Evolutionary conservation across 164 flowering plant species (phyloP), one percentile per base, ranked within the genome.

Genomic region (Piper betle): DNA sequence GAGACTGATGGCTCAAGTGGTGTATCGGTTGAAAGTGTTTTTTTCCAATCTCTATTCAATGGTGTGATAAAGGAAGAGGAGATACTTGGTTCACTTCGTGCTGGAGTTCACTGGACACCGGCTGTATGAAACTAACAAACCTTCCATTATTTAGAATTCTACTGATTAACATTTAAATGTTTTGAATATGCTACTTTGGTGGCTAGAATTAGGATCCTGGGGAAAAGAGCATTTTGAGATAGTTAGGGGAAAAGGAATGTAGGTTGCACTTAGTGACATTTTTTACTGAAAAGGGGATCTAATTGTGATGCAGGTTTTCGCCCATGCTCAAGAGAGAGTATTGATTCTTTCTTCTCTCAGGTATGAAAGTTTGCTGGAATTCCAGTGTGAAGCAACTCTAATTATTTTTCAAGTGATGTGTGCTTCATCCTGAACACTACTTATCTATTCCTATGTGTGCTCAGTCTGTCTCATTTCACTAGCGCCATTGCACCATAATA

Each of bases 71-170:
- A 90, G 79, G 91, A 79, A 63, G 86, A 80, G 25, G 88, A 82
- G 72, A 75, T 93, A 60, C 88, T 90, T 68, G 99, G 99, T 67
- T 84, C 89, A 20, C 76, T 93, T 71, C 96, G 97, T 64, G 97
- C 99, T 4, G 99, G 98, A 69, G 80, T 81, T 72, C 87, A 93
- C 66, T 93, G 99, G 99, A 93, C 96, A 7, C 99, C 97, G 16
- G 67, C 81, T 74, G 99, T 93, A 85, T 56, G 89, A 68, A 55
- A 56, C 65, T 13, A 54, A 37, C 37, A n/a, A 4, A 5, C 20
- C 37, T 56, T 56, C 37, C 59, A 37, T 38, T 19, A 3, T 39
- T 43, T 18, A 43, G 25, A 6, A 43, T 19, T 46, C 46, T 20
- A 16, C 41, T 58, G 20, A 58, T 41, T 3, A 25, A 2, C 33